phyloP scores from a whole-genome alignment of 2,329 filamentous ascomycete genomes.

The Claviceps sorghi region DNA sequence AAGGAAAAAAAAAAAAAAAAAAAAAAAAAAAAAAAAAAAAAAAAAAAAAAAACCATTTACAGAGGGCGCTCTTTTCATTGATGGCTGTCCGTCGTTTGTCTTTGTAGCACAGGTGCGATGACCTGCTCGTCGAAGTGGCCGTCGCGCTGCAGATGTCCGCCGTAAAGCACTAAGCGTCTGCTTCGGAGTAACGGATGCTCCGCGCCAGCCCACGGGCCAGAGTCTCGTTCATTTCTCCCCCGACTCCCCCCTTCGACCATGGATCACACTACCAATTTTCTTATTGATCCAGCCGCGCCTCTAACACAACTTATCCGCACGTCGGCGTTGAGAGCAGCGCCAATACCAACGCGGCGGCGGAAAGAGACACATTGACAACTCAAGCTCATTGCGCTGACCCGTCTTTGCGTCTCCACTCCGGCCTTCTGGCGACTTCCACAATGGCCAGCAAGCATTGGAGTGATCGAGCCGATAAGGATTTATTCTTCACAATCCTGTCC shows the following conservation, averaged over 20 bases:
- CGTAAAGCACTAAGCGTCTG: neutral
- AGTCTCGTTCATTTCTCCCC: conserved; percentile 3
- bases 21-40: neutral
- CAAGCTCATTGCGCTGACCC: neutral
- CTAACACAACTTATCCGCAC: conserved; percentile 22
- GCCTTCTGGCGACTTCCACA: conserved; percentile 6
- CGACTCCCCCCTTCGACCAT: conserved; percentile 6
- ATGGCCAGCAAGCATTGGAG: conserved; percentile 47
- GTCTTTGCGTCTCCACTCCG: neutral
- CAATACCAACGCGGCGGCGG: conserved; percentile 7
- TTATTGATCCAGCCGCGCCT: conserved; percentile 17
- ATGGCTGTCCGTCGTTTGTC: neutral
- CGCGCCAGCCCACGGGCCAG: conserved; percentile 1
- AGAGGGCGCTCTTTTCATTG: neutral
- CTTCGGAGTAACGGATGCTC: conserved; percentile 8
- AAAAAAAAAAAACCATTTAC: neutral
- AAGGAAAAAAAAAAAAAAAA: neutral
- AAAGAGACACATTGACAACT: too few species aligned
- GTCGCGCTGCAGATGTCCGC: neutral
- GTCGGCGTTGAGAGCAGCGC: conserved; percentile 3
- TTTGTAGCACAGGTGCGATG: too few species aligned
- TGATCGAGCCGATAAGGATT: conserved; percentile 45
- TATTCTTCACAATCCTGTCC: conserved; percentile 48
- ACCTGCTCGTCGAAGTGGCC: too few species aligned
- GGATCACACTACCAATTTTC: conserved; percentile 28